Conservation (phyloP, 805 yeast species). For the Naumovozyma castellii region DNA sequence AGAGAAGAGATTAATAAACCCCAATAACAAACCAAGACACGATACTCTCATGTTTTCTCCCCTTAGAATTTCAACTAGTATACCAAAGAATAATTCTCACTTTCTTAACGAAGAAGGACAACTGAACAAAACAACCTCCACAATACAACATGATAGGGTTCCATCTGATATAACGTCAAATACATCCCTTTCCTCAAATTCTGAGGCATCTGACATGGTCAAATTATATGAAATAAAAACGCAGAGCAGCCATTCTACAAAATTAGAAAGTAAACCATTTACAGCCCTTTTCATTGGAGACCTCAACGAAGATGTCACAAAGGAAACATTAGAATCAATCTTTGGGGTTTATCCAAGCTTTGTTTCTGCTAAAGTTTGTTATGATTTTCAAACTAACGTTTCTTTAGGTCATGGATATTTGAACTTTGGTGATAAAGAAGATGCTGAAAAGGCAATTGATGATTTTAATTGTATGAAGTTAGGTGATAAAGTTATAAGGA, state of each 20-base stretch:
- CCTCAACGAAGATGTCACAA: constrained; percentile 41
- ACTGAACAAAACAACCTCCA: background rate
- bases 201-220: constrained; percentile 6
- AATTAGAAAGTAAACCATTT: constrained; percentile 8
- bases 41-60: too few species aligned
- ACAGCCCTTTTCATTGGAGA: constrained; percentile 55
- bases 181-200: constrained; percentile 1
- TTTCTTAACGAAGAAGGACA: too few species aligned
- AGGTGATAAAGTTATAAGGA: constrained; percentile 38
- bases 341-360: constrained; percentile 40
- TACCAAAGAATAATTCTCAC: too few species aligned
- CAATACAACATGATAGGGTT: background rate
- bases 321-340: constrained; percentile 35
- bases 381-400: constrained; percentile 41
- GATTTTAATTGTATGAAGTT: constrained; percentile 43
- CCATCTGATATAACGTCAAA: background rate
- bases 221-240: constrained; percentile 1
- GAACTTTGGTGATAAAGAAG: constrained; percentile 41
- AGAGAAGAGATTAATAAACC: background rate
- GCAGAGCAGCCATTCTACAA: background rate
- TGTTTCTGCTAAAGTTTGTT: constrained; percentile 51
- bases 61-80: background rate
- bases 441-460: constrained; percentile 48
- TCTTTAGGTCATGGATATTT: constrained; percentile 71
- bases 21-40: too few species aligned